These are phyloP conservation scores for Phytophthora palmivora DNA, from an alignment of 352 stramenopile species.

Conservation along the genomic window DNA sequence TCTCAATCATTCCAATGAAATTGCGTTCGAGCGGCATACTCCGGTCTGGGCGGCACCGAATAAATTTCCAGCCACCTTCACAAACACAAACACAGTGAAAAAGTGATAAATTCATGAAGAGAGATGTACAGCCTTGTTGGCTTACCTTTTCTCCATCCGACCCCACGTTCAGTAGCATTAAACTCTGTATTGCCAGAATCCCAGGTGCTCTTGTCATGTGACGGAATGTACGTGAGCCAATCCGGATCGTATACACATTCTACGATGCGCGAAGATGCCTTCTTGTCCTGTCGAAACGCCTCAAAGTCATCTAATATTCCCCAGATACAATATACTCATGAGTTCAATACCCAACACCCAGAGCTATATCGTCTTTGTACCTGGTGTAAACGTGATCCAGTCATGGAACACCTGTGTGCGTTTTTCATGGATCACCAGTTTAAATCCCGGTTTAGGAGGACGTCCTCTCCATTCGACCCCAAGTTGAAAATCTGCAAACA, in stretches of 20 bases:
- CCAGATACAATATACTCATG: background rate
- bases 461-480: conserved; percentile 83
- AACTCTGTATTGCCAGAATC: conserved; percentile 73
- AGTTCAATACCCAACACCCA: background rate
- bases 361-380: conserved; percentile 25
- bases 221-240: conserved; percentile 86
- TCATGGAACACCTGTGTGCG: conserved; percentile 87
- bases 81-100: conserved; percentile 3
- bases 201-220: conserved; percentile 85
- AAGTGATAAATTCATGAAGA: conserved; percentile 38
- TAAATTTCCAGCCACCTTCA: conserved; percentile 78
- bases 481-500: conserved; percentile 82
- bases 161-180: conserved; percentile 61
- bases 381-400: conserved; percentile 86
- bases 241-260: conserved; percentile 86
- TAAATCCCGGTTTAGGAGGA: conserved; percentile 83
- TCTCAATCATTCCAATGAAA: conserved; percentile 69
- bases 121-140: conserved; percentile 14
- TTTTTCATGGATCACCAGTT: conserved; percentile 87
- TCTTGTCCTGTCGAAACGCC: conserved; percentile 81
- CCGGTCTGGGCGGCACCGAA: conserved; percentile 71
- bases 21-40: conserved; percentile 69
- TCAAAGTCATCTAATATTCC: conserved; percentile 71
- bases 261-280: conserved; percentile 82
- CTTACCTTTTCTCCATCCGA: conserved; percentile 84